These are phyloP conservation scores for Lolium multiflorum DNA, from an alignment of 176 grass and related monocot genomes.

Conservation along the genomic window DNA sequence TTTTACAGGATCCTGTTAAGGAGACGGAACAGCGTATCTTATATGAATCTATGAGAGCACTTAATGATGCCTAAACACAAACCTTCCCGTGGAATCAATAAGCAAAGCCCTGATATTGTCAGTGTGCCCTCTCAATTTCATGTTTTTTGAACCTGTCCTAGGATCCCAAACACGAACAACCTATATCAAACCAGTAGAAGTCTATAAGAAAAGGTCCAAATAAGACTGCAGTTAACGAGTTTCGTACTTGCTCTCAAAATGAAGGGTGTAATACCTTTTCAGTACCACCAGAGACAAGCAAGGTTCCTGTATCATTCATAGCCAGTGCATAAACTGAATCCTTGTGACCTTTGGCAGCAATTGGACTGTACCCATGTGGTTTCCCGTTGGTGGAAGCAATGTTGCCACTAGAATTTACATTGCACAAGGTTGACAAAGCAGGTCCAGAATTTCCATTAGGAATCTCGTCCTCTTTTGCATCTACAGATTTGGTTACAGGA, in stretches of 20 bases:
- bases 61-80: slow-evolving; percentile 44
- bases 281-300: slow-evolving; percentile 96
- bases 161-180: slow-evolving; percentile 94
- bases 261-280: slow-evolving; percentile 70
- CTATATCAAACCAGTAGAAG: slow-evolving; percentile 49
- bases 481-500: slow-evolving; percentile 72
- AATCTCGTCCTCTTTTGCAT: slow-evolving; percentile 71
- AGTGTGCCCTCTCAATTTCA: slow-evolving; percentile 97
- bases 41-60: slow-evolving; percentile 38
- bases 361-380: slow-evolving; percentile 84
- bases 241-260: background rate
- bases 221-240: background rate
- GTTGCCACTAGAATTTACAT: slow-evolving; percentile 64
- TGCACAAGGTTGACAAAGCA: slow-evolving; percentile 68
- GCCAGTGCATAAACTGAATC: slow-evolving; percentile 98
- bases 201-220: slow-evolving; percentile 9
- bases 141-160: slow-evolving; percentile 82
- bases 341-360: slow-evolving; percentile 86
- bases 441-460: slow-evolving; percentile 75
- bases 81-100: slow-evolving; percentile 92
- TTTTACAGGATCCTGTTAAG: slow-evolving; percentile 13
- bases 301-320: slow-evolving; percentile 90
- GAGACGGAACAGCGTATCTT: slow-evolving; percentile 5
- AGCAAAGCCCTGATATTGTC: slow-evolving; percentile 94
- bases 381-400: slow-evolving; percentile 60